Evolutionary conservation across 1,284 basidiomycete species (phyloP), one percentile per base, ranked within the genome.

Genomic region (Ustilago crameri): DNA sequence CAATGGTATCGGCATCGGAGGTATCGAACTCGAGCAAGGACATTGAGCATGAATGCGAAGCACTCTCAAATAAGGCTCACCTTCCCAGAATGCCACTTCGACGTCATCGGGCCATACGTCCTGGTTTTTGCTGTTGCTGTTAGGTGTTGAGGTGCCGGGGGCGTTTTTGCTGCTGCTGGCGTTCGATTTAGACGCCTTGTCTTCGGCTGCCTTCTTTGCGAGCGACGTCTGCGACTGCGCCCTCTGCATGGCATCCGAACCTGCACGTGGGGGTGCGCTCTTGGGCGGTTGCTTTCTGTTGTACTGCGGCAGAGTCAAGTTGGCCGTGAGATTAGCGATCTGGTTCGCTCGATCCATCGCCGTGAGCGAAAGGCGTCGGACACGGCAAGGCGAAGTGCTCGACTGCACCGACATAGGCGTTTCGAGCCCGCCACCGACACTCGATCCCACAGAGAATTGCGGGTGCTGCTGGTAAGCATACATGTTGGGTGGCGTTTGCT

Each of bases 91-190:
- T 26, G 84, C 84, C 1, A 84, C 83, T 60, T 85, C 84, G 44
- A 85, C 82, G 38, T 84, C 84, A 20, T 81, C 75, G 15, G 84
- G 84, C 85, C 84, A 85, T 14, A 85, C 84, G 20, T 85, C 82
- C 18, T 81, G 78, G 23, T 78, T 77, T 42, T 83, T 79, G 63
- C 78, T 76, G 53, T 78, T 78, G 18, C 46, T 43, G 38, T 60
- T 70, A 5, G 59, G 42, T 17, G 55, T 56, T 20, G 41, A 48
- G 51, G 34, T 59, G 48, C 45, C 54, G 51, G 27, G 52, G 9
- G 34, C 44, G 41, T 32, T 60, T 40, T 40, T 40, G 38, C 41
- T 23, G 20, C 18, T 42, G 41, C 9, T 43, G 47, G 51, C 37
- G 44, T 32, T 27, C 0, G 56, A 15, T 48, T 66, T 66, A 47